A percentile compares a stretch with the other conserved stretches of the same genome.
Evolutionary conservation across 371 early-diverging fungal genomes (phyloP).

Genomic region (Actinomucor elegans): DNA sequence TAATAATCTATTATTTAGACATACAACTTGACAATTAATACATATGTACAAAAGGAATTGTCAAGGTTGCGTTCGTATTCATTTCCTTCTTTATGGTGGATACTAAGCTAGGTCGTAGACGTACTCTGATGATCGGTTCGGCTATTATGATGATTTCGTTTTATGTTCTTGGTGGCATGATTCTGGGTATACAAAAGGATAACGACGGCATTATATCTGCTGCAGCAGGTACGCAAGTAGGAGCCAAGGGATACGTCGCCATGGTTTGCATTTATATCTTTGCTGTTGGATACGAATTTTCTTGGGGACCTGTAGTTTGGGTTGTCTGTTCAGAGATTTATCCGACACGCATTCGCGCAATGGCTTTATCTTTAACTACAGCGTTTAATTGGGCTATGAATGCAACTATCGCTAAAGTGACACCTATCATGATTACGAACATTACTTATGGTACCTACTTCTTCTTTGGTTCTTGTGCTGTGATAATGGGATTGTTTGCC

Average conservation of each 20-base stretch:
- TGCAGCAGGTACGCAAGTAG: slow-evolving; percentile 22
- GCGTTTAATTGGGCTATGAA: slow-evolving; percentile 67
- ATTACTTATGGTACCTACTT: slow-evolving; percentile 55
- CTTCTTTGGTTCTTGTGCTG: slow-evolving; percentile 48
- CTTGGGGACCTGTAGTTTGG: slow-evolving; percentile 73
- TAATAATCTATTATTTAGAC: neutral
- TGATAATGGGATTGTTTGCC: slow-evolving; percentile 46
- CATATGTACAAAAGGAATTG: slow-evolving; percentile 18
- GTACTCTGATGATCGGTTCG: slow-evolving; percentile 44
- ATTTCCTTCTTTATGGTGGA: slow-evolving; percentile 50
- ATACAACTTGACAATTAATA: no score
- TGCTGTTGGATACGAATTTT: slow-evolving; percentile 56
- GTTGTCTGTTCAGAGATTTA: slow-evolving; percentile 70
- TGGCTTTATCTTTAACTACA: slow-evolving; percentile 54
- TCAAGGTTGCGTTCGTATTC: slow-evolving; percentile 45
- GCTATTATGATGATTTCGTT: slow-evolving; percentile 36
- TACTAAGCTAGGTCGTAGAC: slow-evolving; percentile 40
- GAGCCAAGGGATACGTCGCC: slow-evolving; percentile 43
- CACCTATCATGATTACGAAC: slow-evolving; percentile 45
- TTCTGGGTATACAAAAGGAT: slow-evolving; percentile 26
- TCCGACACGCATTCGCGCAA: slow-evolving; percentile 43
- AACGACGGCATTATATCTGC: slow-evolving; percentile 18
- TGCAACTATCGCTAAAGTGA: slow-evolving; percentile 48
- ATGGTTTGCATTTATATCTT: slow-evolving; percentile 45
- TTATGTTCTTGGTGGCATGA: slow-evolving; percentile 42